These are phyloP conservation scores for Cordyceps farinosa DNA, from an alignment of 2,329 filamentous ascomycete species.

Conservation along the genomic window DNA sequence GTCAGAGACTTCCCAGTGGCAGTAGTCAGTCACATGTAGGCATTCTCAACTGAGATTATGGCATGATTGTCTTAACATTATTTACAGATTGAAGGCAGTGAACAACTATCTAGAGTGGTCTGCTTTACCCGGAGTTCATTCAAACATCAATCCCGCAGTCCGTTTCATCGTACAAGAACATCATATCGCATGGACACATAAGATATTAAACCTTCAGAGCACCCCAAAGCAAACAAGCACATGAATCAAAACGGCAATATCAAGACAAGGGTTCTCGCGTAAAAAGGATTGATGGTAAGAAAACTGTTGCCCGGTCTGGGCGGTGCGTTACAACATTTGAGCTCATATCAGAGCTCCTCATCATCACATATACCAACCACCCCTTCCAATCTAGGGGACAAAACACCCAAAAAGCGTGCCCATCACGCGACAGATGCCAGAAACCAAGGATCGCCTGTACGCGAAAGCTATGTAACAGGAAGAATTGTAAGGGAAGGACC, in stretches of 20 bases:
- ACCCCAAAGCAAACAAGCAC: neutral
- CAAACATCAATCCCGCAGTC: neutral
- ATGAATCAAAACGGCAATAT: neutral
- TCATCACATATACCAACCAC: slow-evolving; percentile 13
- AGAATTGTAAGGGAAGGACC: neutral
- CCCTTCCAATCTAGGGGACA: neutral
- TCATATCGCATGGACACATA: slow-evolving; percentile 6
- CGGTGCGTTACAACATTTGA: slow-evolving; percentile 9
- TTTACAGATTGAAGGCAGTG: neutral
- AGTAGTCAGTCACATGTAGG: neutral
- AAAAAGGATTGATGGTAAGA: neutral
- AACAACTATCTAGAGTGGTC: neutral
- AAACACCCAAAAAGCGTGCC: slow-evolving; percentile 18
- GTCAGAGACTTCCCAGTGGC: neutral
- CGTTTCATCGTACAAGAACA: slow-evolving; percentile 8
- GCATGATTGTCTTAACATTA: neutral
- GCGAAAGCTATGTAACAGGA: slow-evolving; percentile 13
- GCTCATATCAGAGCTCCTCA: slow-evolving; percentile 1
- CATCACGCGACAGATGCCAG: slow-evolving; percentile 15
- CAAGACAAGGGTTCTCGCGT: neutral
- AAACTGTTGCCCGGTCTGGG: slow-evolving; percentile 7
- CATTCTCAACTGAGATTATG: neutral
- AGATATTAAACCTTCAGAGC: neutral
- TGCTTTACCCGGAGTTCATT: neutral
- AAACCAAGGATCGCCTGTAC: slow-evolving; percentile 3